Evolutionary conservation across 129 eudicot species (phyloP), one percentile per base, ranked within the genome.

Genomic region (Mikania micrantha): DNA sequence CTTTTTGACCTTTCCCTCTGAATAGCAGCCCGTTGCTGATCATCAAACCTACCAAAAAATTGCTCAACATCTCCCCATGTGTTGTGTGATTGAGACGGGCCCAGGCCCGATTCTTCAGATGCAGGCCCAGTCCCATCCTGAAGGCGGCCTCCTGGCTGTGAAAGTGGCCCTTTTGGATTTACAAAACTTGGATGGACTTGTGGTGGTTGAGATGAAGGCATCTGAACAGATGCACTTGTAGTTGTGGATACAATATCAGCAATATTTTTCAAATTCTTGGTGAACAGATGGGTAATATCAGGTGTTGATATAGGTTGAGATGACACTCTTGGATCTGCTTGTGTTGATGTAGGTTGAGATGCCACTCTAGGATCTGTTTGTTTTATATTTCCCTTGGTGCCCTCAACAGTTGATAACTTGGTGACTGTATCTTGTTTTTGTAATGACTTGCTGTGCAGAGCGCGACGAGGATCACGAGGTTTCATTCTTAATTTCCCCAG

Each of bases 401-500:
- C 81, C 16, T 78, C 84, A 38, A 67, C 19, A 61, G 57, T 64
- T 57, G 79, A 41, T 7, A 73, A 38, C 70, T 70, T 77, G 31
- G 73, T 53, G 53, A 75, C 62, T 17, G 81, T 28, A 54, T 71
- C 75, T 68, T 29, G 68, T 69, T 72, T 87, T 38, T 80, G 81
- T 52, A 68, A 40, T 7, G 77, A 12, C 31, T 60, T 87, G 44
- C 47, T 77, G 56, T 94, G 93, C 67, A 94, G 88, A 64, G 77
- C 81, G 58, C 99, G 99, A 9, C 99, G 97, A 61, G 99, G 99
- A 61, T 94, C 99, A 49, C 99, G 97, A 31, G 95, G 90, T 73
- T 94, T 94, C 99, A 94, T 94, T 27, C 93, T 95, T 67, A 83
- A 75, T 77, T 79, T 89, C 27, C 81, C 86, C 0, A 66, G 57